Evolutionary conservation across 345 rosid species (phyloP), one percentile per base, ranked within the genome.

Genomic region (Rubroshorea leprosula): DNA sequence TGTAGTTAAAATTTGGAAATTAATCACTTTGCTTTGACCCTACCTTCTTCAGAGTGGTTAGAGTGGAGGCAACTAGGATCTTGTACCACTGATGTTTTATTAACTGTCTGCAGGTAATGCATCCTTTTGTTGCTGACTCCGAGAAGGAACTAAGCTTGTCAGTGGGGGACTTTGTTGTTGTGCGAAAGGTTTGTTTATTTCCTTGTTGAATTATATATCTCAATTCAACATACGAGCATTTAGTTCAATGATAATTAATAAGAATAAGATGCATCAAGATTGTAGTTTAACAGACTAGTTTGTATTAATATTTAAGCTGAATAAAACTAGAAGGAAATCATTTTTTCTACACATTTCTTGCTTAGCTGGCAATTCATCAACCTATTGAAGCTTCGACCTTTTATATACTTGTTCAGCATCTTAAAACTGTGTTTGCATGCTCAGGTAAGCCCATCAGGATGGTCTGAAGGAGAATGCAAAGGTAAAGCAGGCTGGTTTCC

Each of bases 401-500:
- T 39, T 39, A 13, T 69, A 17, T 57, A 23, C 19, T 49, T 27
- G 31, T 63, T 38, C 13, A 18, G 10, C 22, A 18, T 63, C 18
- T n/a, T 54, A 21, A 49, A 51, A 26, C 61, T 13, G 26, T 41
- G 21, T 24, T 12, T 27, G 18, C 54, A 11, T 61, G 41, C 65
- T 27, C 77, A 92, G 98, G 93, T 85, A 72, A 80, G 67, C 60
- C 70, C 84, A 70, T 54, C 83, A 2, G 99, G 99, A 69, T 92
- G 99, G 97, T 83, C 94, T 0, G 99, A 92, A 76, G 97, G 97
- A 71, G 97, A 92, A 72, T 84, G 97, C 69, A 89, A 83, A 69
- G 97, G 98, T 48, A 80, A 68, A 76, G 89, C 96, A 18, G 98
- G 98, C 61, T 89, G 98, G 98, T 89, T 92, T 65, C 97, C 97